Evolutionary conservation across 2,329 filamentous ascomycete species (phyloP), one percentile per base, ranked within the genome.

Genomic region (Fusarium globosum): DNA sequence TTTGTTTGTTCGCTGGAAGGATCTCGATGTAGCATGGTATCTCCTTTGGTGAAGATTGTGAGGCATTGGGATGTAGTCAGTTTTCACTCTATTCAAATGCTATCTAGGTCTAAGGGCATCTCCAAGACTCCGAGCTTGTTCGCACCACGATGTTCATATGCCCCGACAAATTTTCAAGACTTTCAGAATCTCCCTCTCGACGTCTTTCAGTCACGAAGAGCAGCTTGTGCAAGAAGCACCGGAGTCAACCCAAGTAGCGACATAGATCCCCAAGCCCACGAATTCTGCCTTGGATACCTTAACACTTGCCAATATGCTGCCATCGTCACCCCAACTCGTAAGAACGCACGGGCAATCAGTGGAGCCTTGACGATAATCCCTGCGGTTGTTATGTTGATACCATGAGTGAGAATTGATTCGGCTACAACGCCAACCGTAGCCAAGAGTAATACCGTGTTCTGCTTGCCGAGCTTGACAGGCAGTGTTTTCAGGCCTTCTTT

Each of bases 191-290:
- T 4, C 2, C 2, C 20, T 5, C 11, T 4, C 12, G 18, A 13
- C 16, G 11, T 2, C 4, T 1, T 35, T 58, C 13, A 67, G 15
- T 28, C 48, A 2, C 48, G 36, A 15, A 70, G 45, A 0, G 58
- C 30, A 26, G 58, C 68, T 38, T 70, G 68, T 21, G 64, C 64
- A 48, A 70, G 64, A 1, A 70, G 21, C 7, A 64, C 68, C 4
- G 68, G 68, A 33, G 46, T 39, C 15, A 70, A 43, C 0, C 68
- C 68, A 35, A 68, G 33, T 3, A 70, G 28, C 2, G 68, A 70
- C 68, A 70, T 60, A 6, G 39, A 52, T 10, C 68, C 68, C 68
- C 68, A 70, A 6, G 68, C 68, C 64, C 52, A 68, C 2, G 48
- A 26, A 18, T 64, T 70, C 13, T 64, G 42, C 23, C 68, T 55